Base-by-base conservation (phyloP, 768 basidiomycete genomes). In the Artomyces pyxidatus region DNA sequence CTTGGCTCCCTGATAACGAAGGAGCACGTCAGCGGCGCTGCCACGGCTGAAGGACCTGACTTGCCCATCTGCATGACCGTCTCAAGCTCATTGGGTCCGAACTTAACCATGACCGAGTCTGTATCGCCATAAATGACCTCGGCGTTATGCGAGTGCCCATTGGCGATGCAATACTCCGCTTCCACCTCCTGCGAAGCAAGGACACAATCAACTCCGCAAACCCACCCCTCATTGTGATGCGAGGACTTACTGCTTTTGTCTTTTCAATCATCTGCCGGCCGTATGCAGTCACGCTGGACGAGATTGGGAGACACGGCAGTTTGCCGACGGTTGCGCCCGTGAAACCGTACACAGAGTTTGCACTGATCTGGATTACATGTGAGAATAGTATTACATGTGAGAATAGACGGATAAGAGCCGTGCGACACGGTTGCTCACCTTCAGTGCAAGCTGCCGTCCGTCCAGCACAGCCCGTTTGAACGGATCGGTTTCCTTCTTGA, bases 261-360 rank as follows among this genome's bases (percentile, higher is more conserved):
- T 81, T 83, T 65, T 98, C 95, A 52, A 99, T 98, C 96, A 99
- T 99, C 65, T 96, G 87, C 50, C 96, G 90, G 58, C 96, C 96
- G 65, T 96, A 99, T 0, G 96, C 80, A 1, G 96, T 99, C 37
- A 82, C 80, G 68, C 90, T 93, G 2, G 94, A 97, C 12, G 96
- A 98, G 53, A 99, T 99, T 9, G 91, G 71, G 37, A 98, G 73
- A 71, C 96, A 99, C 4, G 96, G 93, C 14, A 99, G 71, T 66
- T 97, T 98, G 48, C 96, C 96, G 55, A 98, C 77, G 0, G 96
- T 98, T 0, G 96, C 96, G 32, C 96, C 96, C 6, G 96, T 97
- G 64, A 99, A 98, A 23, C 96, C 96, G 58, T 99, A 99, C 23
- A 99, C 95, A 2, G 96, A 99, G 67, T 98, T 99, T 23, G 96